Conservation (phyloP, 129 eudicot genomes). For the Glebionis coronaria region DNA sequence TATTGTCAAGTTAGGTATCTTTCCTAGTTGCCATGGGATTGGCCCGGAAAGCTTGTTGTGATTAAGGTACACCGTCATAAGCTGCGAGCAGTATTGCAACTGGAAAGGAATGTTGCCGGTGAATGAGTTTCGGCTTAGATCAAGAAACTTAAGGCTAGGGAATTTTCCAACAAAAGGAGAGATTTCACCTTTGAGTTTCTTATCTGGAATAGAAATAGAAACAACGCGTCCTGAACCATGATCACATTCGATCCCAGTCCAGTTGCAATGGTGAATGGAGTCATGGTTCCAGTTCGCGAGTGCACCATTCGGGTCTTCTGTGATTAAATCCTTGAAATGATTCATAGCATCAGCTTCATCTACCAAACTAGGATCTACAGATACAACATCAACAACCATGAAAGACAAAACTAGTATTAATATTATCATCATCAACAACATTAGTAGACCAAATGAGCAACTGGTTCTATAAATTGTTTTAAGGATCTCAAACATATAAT, state of each 20-base stretch:
- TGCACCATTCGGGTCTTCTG: slow-evolving; percentile 56
- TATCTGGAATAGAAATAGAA: slow-evolving; percentile 47
- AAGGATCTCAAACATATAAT: too few species aligned
- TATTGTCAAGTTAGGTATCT: slow-evolving; percentile 35
- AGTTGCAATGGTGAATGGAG: slow-evolving; percentile 70
- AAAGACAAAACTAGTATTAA: not conserved
- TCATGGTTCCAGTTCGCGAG: slow-evolving; percentile 53
- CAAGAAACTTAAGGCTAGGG: slow-evolving; percentile 73
- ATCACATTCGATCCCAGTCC: slow-evolving; percentile 78
- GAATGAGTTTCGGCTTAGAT: slow-evolving; percentile 61
- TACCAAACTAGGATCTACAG: not conserved
- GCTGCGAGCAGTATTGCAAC: slow-evolving; percentile 52
- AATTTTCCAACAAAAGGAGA: slow-evolving; percentile 77
- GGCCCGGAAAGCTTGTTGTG: slow-evolving; percentile 56
- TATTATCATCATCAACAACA: too few species aligned
- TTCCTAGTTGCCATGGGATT: slow-evolving; percentile 64
- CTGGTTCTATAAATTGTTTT: too few species aligned
- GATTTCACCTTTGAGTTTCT: slow-evolving; percentile 52
- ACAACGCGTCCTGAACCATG: slow-evolving; percentile 33
- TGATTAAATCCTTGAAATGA: slow-evolving; percentile 43
- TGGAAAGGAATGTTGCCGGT: slow-evolving; percentile 63
- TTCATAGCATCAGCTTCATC: not conserved
- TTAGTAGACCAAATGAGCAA: too few species aligned
- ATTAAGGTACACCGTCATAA: slow-evolving; percentile 37
- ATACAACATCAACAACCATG: not conserved